These are phyloP conservation scores for Gossypium longicalyx DNA, from an alignment of 345 rosid genomes.

Conservation along the genomic window DNA sequence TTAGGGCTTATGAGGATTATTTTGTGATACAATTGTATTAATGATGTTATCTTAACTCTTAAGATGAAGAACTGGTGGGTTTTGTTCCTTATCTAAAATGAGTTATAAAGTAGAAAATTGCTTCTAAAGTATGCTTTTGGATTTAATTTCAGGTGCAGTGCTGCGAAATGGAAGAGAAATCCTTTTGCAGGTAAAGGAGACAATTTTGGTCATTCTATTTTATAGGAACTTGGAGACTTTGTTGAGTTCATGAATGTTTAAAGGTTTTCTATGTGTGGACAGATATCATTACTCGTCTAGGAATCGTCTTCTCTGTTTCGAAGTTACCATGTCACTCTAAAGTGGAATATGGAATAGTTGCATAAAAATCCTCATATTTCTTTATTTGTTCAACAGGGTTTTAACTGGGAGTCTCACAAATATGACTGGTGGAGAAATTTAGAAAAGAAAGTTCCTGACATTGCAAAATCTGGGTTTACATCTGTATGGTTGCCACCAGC, in stretches of 20 bases:
- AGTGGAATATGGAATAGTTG: background rate
- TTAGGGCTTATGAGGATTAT: background rate
- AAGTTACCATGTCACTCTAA: background rate
- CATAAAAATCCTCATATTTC: background rate
- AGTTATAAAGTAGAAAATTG: background rate
- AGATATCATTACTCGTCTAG: background rate
- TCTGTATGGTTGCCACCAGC: conserved; percentile 90
- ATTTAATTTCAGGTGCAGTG: conserved; percentile 44
- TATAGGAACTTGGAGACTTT: background rate
- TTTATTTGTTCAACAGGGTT: conserved; percentile 47
- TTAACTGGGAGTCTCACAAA: conserved; percentile 94
- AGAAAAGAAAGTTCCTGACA: conserved; percentile 59
- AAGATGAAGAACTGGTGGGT: background rate
- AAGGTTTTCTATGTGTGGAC: background rate
- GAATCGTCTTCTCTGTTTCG: conserved; percentile 5
- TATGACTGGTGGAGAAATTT: conserved; percentile 87
- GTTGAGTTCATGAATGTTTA: background rate
- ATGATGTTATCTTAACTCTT: background rate
- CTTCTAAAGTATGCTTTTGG: conserved; percentile 5
- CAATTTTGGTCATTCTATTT: background rate
- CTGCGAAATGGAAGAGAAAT: conserved; percentile 71
- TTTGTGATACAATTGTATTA: background rate
- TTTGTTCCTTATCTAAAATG: background rate
- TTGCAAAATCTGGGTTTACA: conserved; percentile 85
- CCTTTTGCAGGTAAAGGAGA: conserved; percentile 57